Percentiles rank a stretch among this genome's conserved stretches.
These are phyloP conservation scores for Saccharomycopsis schoenii DNA, from an alignment of 805 yeast genomes.

Conservation along the genomic window DNA sequence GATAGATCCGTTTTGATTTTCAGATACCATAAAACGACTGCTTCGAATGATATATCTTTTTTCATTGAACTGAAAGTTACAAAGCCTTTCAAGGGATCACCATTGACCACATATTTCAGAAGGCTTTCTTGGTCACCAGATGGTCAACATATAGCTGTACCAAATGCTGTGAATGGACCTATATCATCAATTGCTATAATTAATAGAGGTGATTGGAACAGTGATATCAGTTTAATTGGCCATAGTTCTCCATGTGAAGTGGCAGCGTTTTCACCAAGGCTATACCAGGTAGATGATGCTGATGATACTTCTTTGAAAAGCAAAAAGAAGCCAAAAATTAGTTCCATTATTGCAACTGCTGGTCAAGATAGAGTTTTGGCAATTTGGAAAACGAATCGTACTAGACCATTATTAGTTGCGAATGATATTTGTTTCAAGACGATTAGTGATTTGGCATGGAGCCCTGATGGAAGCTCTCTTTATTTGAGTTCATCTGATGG, in stretches of 20 bases:
- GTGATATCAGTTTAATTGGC: constrained; percentile 65
- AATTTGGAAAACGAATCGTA: constrained; percentile 72
- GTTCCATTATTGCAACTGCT: constrained; percentile 84
- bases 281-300: constrained; percentile 34
- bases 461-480: constrained; percentile 66
- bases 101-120: constrained; percentile 83
- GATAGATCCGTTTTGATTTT: constrained; percentile 86
- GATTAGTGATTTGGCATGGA: constrained; percentile 86
- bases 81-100: constrained; percentile 82
- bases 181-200: constrained; percentile 65
- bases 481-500: constrained; percentile 82
- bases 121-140: constrained; percentile 87
- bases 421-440: constrained; percentile 66
- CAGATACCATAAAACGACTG: constrained; percentile 65
- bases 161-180: constrained; percentile 80
- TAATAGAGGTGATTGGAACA: constrained; percentile 72
- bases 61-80: constrained; percentile 75
- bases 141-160: constrained; percentile 78
- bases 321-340: constrained; percentile 29
- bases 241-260: constrained; percentile 84
- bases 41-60: constrained; percentile 58
- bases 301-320: constrained; percentile 20
- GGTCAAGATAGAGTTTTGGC: constrained; percentile 90
- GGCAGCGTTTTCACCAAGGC: constrained; percentile 60
- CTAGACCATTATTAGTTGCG: constrained; percentile 74